A percentile compares a stretch with the other conserved stretches of the same genome.
These are phyloP conservation scores for Pseudocercospora musae DNA, from an alignment of 2,329 filamentous ascomycete genomes.

Conservation along the genomic window DNA sequence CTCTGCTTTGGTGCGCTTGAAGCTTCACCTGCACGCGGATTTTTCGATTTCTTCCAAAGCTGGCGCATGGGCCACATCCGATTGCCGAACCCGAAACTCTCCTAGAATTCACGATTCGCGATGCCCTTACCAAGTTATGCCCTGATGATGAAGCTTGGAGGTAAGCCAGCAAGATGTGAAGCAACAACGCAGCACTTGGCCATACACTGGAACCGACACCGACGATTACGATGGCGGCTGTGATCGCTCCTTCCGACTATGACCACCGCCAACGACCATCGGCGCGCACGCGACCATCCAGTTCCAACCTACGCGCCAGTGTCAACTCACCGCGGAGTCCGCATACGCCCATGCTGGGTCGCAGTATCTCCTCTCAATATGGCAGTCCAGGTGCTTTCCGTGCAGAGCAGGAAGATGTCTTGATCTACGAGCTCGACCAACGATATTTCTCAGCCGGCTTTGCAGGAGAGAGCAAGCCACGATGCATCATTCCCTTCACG, in stretches of 20 bases:
- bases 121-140: too few relatives aligned
- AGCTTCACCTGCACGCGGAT: not conserved
- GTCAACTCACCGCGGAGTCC: slow-evolving; percentile 17
- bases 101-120: not conserved
- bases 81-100: not conserved
- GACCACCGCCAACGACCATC: slow-evolving; percentile 16
- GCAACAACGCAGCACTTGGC: not conserved
- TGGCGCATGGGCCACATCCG: not conserved
- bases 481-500: slow-evolving; percentile 68
- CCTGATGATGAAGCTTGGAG: not conserved
- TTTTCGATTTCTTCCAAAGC: not conserved
- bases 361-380: slow-evolving; percentile 57
- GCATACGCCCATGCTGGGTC: slow-evolving; percentile 59
- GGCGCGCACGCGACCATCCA: slow-evolving; percentile 21
- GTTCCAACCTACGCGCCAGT: slow-evolving; percentile 6
- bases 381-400: slow-evolving; percentile 59
- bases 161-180: not conserved
- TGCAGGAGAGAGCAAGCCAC: slow-evolving; percentile 73
- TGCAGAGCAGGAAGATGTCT: slow-evolving; percentile 71
- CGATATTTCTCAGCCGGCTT: slow-evolving; percentile 79
- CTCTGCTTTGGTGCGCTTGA: not conserved
- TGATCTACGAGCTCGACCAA: slow-evolving; percentile 79
- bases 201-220: not conserved
- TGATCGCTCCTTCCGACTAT: slow-evolving; percentile 9
- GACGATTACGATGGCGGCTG: not conserved